Evolutionary conservation across 1,284 basidiomycete species (phyloP), one percentile per base, ranked within the genome.

Genomic region (Trametes polyzona): DNA sequence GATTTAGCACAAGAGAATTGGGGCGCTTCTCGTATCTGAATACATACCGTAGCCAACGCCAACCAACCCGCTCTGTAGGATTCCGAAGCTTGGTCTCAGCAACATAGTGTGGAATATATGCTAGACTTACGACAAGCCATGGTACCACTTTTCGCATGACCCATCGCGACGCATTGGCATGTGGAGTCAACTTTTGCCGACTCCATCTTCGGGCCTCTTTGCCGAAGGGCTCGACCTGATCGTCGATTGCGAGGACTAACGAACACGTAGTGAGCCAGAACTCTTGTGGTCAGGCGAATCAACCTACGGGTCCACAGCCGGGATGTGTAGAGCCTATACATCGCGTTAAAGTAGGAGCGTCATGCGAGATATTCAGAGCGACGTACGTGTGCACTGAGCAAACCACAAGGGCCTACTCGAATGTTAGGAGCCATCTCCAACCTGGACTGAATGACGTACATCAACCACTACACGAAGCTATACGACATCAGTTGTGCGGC

Each of bases 381-480:
- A 50, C 58, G 46, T 9, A 65, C 62, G 57, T 61, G 32, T 67
- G 64, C 6, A 67, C 64, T 6, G 63, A 66, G 12, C 56, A 49
- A 2, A 65, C 60, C 32, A 67, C 59, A 9, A 67, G 47, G 1
- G 57, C 57, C 65, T 64, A 24, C 11, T 7, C 0, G 19, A 16
- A 29, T 1, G 48, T 50, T 29, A 50, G 37, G 4, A 16, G 23
- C 12, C 24, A 11, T 11, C 26, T 35, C 11, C 12, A 9, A 12
- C 19, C 29, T 7, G 8, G 14, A 16, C 44, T 19, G 32, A 7
- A 30, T 27, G 27, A 62, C 64, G 6, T 27, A 66, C 66, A 35
- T 66, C 65, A 11, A 65, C 43, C 7, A 67, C 58, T 9, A 63
- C 58, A 30, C 65, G 65, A 21, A 65, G 43, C 66, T 67, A 36